Evolutionary conservation across 1,284 basidiomycete genomes (phyloP), one percentile per base, ranked within the genome.

Genomic region (Malassezia brasiliensis): DNA sequence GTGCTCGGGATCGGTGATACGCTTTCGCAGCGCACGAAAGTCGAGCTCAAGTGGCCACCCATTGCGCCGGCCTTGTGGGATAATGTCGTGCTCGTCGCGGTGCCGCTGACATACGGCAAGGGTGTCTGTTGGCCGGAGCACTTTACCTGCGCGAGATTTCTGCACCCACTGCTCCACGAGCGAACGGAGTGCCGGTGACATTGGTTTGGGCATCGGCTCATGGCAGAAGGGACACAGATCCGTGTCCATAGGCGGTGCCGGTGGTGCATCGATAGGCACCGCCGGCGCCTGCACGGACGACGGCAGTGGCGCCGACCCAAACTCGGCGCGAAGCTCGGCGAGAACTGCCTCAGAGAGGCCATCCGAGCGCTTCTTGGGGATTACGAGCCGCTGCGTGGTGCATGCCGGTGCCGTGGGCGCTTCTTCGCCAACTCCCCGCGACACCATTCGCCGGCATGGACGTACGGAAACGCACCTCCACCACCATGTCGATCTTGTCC

Each of bases 41-140:
- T 52, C 50, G 4, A 57, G 11, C 2, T n/a, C 3, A 9, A 28
- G 17, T 3, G 55, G 55, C 55, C 55, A 57, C 1, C 55, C 55
- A 10, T 12, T 31, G 25, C 19, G 22, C n/a, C 17, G 17, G 11
- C 55, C 55, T 6, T 42, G 35, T 2, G 55, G 55, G 12, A 57
- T 52, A 7, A 57, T 50, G 35, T 47, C 38, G n/a, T 36, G 37
- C 30, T 57, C 55, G 28, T 57, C 50, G 14, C 55, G 50, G 20
- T 57, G 55, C 32, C 46, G 44, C 19, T 57, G 50, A 35, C 55
- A 57, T 5, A 57, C 55, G 9, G 50, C 50, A 11, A 57, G 34
- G 17, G 55, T 57, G 40, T 57, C 55, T 8, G 55, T 57, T 19
- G 55, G 46, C 7, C 55, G 50, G 7, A 57, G 31, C 8, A 35